A percentile compares a stretch with the other conserved stretches of the same genome.
These are phyloP conservation scores for Gossypium mustelinum DNA, from an alignment of 345 rosid species.

Conservation along the genomic window DNA sequence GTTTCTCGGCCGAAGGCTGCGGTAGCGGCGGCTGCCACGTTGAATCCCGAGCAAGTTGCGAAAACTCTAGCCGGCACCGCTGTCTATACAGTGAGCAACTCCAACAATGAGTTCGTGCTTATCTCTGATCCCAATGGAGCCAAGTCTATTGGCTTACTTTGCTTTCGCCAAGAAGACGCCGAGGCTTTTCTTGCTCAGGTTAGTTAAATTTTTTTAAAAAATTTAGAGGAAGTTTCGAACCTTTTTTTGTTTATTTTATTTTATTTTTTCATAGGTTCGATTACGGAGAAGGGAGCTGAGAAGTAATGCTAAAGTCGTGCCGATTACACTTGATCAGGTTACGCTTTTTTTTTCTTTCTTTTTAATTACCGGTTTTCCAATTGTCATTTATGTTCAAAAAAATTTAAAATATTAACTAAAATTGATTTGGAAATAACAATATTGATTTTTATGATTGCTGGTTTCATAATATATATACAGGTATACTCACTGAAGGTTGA, in stretches of 20 bases:
- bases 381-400: not conserved
- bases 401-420: not conserved
- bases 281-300: conserved; percentile 69
- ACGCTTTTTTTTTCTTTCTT: no score
- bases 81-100: conserved; percentile 83
- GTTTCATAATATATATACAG: conserved; percentile 25
- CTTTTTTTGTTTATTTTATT: not conserved
- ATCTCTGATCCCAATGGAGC: conserved; percentile 83
- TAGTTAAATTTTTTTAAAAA: not conserved
- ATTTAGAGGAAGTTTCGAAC: not conserved
- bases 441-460: not conserved
- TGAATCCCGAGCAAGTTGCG: conserved; percentile 61
- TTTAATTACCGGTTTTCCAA: not conserved
- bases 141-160: conserved; percentile 85
- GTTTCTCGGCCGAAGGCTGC: conserved; percentile 54
- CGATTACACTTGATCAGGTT: conserved; percentile 91
- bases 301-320: conserved; percentile 73
- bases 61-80: conserved; percentile 70
- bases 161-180: conserved; percentile 93
- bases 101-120: conserved; percentile 88
- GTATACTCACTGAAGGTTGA: conserved; percentile 86
- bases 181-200: conserved; percentile 91
- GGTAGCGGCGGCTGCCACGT: conserved; percentile 24
- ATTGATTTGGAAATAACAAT: not conserved
- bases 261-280: conserved; percentile 48